These are phyloP conservation scores for Teratosphaeria viscida DNA, from an alignment of 2,329 filamentous ascomycete genomes.

Conservation along the genomic window DNA sequence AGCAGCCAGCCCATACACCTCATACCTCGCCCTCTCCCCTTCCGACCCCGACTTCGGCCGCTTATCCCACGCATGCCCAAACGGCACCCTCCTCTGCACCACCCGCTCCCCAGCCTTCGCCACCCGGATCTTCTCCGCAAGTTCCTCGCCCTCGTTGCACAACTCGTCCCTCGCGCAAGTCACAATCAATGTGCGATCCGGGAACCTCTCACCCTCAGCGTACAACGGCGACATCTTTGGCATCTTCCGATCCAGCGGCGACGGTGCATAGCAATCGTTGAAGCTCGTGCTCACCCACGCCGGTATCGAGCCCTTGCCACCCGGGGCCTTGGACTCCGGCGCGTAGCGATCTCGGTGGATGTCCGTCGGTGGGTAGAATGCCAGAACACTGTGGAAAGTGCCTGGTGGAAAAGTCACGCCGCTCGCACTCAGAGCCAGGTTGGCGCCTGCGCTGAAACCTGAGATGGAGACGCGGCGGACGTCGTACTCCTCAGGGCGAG, in stretches of 20 bases:
- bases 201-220: conserved; percentile 17
- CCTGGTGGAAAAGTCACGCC: conserved; percentile 21
- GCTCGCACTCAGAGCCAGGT: conserved; percentile 27
- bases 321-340: conserved; percentile 20
- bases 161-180: conserved; percentile 29
- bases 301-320: conserved; percentile 8
- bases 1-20: neutral
- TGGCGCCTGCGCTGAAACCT: conserved; percentile 34
- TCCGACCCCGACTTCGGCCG: neutral
- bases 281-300: conserved; percentile 19
- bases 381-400: conserved; percentile 24
- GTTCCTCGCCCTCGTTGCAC: conserved; percentile 25
- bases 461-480: conserved; percentile 20
- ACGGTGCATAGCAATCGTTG: conserved; percentile 25
- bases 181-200: conserved; percentile 23
- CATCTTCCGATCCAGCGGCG: conserved; percentile 18
- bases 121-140: conserved; percentile 21
- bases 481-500: conserved; percentile 24
- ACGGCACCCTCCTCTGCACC: conserved; percentile 18
- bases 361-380: conserved; percentile 28
- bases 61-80: conserved; percentile 21
- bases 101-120: conserved; percentile 13
- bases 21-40: neutral
- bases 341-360: conserved; percentile 18
- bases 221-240: conserved; percentile 28